Evolutionary conservation across 2,329 filamentous ascomycete genomes (phyloP), one percentile per base, ranked within the genome.

Genomic region (Trichoderma sp.): DNA sequence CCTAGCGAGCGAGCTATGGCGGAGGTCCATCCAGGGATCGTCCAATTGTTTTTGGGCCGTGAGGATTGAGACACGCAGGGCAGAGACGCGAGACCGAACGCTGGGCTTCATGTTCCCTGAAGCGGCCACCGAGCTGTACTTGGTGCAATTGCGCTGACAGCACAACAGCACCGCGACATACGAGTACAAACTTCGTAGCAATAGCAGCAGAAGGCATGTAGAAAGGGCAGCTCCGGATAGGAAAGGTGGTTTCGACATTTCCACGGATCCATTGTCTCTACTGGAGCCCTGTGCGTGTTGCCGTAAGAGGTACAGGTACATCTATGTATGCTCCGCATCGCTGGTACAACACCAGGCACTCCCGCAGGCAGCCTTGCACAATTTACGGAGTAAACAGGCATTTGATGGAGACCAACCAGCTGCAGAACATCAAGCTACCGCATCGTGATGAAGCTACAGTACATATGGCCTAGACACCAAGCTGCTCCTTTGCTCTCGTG

Each of bases 41-140:
- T 34, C 47, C 17, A 34, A 30, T 30, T 26, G 23, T 23, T 39
- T 55, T 67, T 71, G 4, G 43, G 53, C 62, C 36, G 34, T 65
- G 53, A 58, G 69, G 26, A 30, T 68, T 61, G 50, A 68, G 70
- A 68, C 64, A 61, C 32, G 50, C 63, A 68, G 57, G 69, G 69
- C 62, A 68, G 23, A 63, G 28, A 28, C 59, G 20, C 20, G 64
- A 71, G 67, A 53, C 68, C 68, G 30, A 57, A 39, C 17, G 55
- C 36, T 67, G 34, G 36, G 15, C 53, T 62, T 39, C 39, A 34
- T 12, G 28, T 32, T 59, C 6, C 39, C 70, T 50, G 20, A 47
- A 62, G n/a, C 28, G 13, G 36, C 55, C 5, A 59, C 26, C 55
- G 28, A 50, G 34, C 53, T 28, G 43, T 15, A 30, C 17, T 9